phyloP scores from a whole-genome alignment of 108 stramenopile genomes.

The Pseudonitzschia multistriata region DNA sequence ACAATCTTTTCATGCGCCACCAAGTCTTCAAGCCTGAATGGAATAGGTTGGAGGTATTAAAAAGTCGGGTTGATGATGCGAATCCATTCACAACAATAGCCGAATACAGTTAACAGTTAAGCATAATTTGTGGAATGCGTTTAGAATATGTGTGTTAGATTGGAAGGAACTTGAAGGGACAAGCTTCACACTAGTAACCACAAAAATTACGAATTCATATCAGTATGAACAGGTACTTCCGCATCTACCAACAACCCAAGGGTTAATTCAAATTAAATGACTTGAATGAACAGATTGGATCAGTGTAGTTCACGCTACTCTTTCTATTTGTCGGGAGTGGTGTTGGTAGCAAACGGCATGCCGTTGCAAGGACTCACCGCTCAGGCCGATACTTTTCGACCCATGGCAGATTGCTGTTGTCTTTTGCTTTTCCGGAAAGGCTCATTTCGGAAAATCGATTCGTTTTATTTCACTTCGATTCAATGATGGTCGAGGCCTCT shows the following conservation, averaged over 20 bases:
- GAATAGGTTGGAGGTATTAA: constrained; percentile 3
- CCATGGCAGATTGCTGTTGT: constrained; percentile 78
- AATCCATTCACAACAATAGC: background rate
- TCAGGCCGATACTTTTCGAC: constrained; percentile 95
- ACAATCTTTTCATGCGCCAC: constrained; percentile 95
- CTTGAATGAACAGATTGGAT: too few relatives aligned
- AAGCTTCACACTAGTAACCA: background rate
- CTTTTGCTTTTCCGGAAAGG: background rate
- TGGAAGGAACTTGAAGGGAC: background rate
- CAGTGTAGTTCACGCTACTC: too few relatives aligned
- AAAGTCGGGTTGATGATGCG: background rate
- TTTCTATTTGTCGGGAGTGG: too few relatives aligned
- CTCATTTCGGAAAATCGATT: background rate
- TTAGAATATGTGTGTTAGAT: too few relatives aligned
- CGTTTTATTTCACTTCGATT: too few relatives aligned
- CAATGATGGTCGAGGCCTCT: too few relatives aligned
- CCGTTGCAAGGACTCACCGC: constrained; percentile 30
- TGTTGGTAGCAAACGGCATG: too few relatives aligned
- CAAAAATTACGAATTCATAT: background rate
- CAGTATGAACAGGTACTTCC: background rate
- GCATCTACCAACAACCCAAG: background rate
- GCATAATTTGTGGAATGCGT: too few relatives aligned
- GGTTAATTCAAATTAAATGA: too few relatives aligned
- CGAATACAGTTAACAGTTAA: background rate
- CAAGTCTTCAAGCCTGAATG: constrained; percentile 76